Evolutionary conservation across 441 rosid genomes (phyloP).

Genomic region (Adansonia rubrostipa): DNA sequence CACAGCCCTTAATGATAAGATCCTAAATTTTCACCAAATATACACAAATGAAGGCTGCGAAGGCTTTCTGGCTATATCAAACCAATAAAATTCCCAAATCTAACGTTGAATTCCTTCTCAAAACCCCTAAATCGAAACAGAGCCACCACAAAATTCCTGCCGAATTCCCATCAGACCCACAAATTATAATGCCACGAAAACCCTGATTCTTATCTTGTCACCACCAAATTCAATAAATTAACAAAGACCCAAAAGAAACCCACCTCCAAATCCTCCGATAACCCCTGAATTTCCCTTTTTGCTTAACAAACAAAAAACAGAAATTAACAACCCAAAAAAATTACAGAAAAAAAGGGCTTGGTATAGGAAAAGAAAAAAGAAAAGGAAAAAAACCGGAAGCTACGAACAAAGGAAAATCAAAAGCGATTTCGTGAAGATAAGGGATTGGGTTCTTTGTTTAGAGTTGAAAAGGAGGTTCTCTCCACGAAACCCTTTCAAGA

Average conservation of each 20-base stretch:
- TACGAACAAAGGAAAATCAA: conserved; percentile 37
- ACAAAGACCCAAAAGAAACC: conserved; percentile 13
- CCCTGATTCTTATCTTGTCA: conserved; percentile 27
- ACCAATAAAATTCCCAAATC: conserved; percentile 14
- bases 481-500: conserved; percentile 55
- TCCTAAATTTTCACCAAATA: conserved; percentile 24
- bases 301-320: conserved; percentile 3
- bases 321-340: conserved; percentile 4
- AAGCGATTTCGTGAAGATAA: conserved; percentile 58
- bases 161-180: neutral
- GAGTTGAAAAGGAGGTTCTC: conserved; percentile 47
- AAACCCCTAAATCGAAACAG: conserved; percentile 13
- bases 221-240: conserved; percentile 27
- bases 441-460: conserved; percentile 25
- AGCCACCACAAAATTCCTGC: neutral
- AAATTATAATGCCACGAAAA: conserved; percentile 18
- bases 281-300: conserved; percentile 11
- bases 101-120: conserved; percentile 16
- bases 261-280: conserved; percentile 35
- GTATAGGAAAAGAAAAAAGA: neutral
- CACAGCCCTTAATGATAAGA: conserved; percentile 35
- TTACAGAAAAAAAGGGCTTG: neutral
- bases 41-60: neutral
- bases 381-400: neutral
- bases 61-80: neutral